A percentile compares a stretch with the other conserved stretches of the same genome.
Evolutionary conservation across 148 eudicot genomes (phyloP).

Genomic region (Dysphania ambrosioides): DNA sequence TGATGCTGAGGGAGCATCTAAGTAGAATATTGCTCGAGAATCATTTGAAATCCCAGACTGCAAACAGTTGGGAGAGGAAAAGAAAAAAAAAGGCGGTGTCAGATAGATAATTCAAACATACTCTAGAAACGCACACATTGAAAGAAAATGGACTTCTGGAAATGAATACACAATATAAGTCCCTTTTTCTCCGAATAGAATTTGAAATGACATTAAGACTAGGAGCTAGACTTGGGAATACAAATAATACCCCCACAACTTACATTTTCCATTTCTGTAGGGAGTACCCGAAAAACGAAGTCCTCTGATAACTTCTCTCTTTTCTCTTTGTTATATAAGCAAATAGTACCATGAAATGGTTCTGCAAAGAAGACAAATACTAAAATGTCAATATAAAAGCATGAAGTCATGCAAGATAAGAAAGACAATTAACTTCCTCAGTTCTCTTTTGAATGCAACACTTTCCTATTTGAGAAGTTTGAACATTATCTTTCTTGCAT

Average conservation of each 20-base stretch:
- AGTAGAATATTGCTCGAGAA: constrained; percentile 75
- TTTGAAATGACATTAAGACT: not conserved
- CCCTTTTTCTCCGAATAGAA: not conserved
- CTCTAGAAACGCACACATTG: constrained; percentile 10
- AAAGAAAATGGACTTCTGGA: constrained; percentile 1
- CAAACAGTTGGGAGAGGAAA: constrained; percentile 2
- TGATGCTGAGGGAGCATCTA: constrained; percentile 96
- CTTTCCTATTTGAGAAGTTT: too few relatives aligned
- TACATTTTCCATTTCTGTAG: constrained; percentile 71
- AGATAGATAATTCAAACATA: not conserved
- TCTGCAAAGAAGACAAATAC: constrained; percentile 51
- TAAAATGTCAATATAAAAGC: constrained; percentile 3
- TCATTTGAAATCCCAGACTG: constrained; percentile 68
- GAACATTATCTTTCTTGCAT: too few relatives aligned
- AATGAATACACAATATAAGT: not conserved
- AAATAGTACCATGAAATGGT: constrained; percentile 93
- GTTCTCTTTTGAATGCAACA: too few relatives aligned
- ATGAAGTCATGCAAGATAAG: constrained; percentile 3
- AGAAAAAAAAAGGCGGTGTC: not conserved
- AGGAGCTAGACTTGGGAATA: not conserved
- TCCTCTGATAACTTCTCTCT: constrained; percentile 97
- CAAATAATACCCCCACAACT: constrained; percentile 28
- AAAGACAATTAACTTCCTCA: too few relatives aligned
- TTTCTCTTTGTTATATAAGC: constrained; percentile 93
- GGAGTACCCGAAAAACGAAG: constrained; percentile 63